A percentile compares a stretch with the other conserved stretches of the same genome.
Evolutionary conservation across 371 early-diverging fungal species (phyloP).

Genomic region (Lichtheimia ramosa): DNA sequence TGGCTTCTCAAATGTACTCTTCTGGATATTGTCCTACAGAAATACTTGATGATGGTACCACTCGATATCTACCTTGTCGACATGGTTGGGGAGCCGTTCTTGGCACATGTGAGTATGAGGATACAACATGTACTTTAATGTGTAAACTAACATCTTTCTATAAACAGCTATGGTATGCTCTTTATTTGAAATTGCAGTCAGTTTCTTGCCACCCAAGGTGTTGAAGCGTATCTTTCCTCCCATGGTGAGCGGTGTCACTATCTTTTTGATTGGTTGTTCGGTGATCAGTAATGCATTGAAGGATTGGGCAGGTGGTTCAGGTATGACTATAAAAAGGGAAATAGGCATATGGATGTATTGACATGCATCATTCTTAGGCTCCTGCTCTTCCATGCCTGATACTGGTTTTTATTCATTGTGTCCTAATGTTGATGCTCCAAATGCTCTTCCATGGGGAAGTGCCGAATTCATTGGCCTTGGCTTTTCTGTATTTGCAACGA

Average conservation of each 20-base stretch:
- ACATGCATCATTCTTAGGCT: conserved; percentile 8
- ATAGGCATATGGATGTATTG: too few species aligned
- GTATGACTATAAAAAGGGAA: too few species aligned
- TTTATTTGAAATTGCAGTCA: conserved; percentile 53
- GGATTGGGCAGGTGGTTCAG: conserved; percentile 61
- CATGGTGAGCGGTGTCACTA: conserved; percentile 60
- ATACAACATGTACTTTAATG: not conserved
- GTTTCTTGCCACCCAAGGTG: conserved; percentile 57
- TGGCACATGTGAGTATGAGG: conserved; percentile 48
- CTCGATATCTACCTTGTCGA: conserved; percentile 49
- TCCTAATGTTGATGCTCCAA: conserved; percentile 55
- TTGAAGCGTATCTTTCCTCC: conserved; percentile 60
- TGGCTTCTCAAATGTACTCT: conserved; percentile 40
- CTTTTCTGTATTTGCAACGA: conserved; percentile 57
- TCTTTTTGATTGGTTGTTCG: conserved; percentile 59
- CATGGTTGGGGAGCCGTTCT: conserved; percentile 61
- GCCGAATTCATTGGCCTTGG: conserved; percentile 65
- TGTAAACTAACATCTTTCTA: not conserved
- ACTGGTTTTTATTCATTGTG: conserved; percentile 57
- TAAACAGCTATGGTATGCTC: conserved; percentile 49
- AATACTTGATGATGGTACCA: conserved; percentile 44
- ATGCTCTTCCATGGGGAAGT: conserved; percentile 63
- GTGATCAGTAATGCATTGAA: conserved; percentile 53
- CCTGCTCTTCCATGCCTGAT: conserved; percentile 38
- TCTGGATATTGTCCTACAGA: conserved; percentile 47